Evolutionary conservation across 176 grass and related monocot species (phyloP), one percentile per base, ranked within the genome.

Genomic region (Elymus sibiricus): DNA sequence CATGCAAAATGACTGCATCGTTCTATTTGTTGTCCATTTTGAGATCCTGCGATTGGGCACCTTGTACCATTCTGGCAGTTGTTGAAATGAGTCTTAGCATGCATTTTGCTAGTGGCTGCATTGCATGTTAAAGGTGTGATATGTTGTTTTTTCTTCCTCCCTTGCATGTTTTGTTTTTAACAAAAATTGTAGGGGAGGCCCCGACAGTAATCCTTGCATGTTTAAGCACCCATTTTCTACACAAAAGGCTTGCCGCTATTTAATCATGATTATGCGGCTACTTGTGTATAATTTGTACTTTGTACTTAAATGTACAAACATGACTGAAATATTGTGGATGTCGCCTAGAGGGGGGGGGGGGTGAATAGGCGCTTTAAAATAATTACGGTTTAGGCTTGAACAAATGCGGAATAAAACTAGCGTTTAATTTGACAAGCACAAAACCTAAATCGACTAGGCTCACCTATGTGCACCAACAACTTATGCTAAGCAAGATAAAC

Each of bases 261-360:
- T 5, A 27, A 27, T 11, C 59, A 31, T 70, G 26, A 68, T 43
- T 67, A 26, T 49, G 19, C 5, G 10, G 31, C 21, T 76, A 17
- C 66, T 38, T 64, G 11, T 1, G 1, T 28, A 62, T 73, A 55
- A 39, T 14, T 11, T 87, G 53, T 82, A 67, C 19, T 67, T 76
- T 87, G 64, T 82, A 76, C 32, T 67, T 76, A 15, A 46, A 25
- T 21, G 71, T 27, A n/a, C 34, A 66, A 79, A 79, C 27, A 31
- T 79, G 4, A 42, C n/a, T 32, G 31, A 32, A 32, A 32, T 1
- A 32, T 32, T 3, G 31, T 32, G 31, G 31, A 32, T 32, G 31
- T 32, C 31, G 31, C 31, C 31, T 32, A 32, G 31, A 32, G 31
- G 31, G 31, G 31, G 31, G 31, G 31, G 31, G 31, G 31, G 31